Base-by-base conservation (phyloP, 2,329 filamentous ascomycete genomes). In the Uncinocarpus reesii region DNA sequence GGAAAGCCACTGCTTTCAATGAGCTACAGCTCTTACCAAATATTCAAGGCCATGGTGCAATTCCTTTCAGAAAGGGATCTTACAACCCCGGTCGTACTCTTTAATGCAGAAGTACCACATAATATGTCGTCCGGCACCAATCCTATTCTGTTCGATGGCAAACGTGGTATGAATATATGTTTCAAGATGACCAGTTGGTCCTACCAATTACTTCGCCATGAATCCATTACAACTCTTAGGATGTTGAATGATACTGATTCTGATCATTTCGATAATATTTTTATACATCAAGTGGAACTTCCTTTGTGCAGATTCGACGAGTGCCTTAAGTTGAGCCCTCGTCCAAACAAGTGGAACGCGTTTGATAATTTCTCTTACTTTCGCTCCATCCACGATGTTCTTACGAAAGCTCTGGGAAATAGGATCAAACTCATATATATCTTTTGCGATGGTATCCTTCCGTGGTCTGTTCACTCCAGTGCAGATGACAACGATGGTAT, bases 31-130 rank as follows among this genome's bases (percentile, higher is more conserved):
- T 84, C 84, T 65, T 92, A 90, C 20, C 90, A 96, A 65, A 75
- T 96, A 37, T 95, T 98, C 75, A 96, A 95, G 66, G 89, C 87
- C 2, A 81, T 83, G 1, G 71, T 98, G n/a, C 90, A 95, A 61
- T 92, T 90, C 56, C 71, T 98, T 15, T 80, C 84, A 1, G 76
- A 78, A 1, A 82, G 78, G 31, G 82, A 95, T 58, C 71, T 95
- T 47, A 82, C 78, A 57, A 84, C 78, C 55, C 80, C 84, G 0
- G 74, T 82, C 60, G 52, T 72, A 53, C 58, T 79, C 50, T 53
- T 64, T 28, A 62, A 55, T 32, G 52, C 56, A 38, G 57, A 53
- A 13, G 58, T 60, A 29, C 48, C 64, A n/a, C 28, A 43, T 2
- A 44, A 41, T 4, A 35, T 50, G 8, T 56, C 73, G 56, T 59